These are phyloP conservation scores for Ogataea glucozyma DNA, from an alignment of 805 yeast species.

Conservation along the genomic window DNA sequence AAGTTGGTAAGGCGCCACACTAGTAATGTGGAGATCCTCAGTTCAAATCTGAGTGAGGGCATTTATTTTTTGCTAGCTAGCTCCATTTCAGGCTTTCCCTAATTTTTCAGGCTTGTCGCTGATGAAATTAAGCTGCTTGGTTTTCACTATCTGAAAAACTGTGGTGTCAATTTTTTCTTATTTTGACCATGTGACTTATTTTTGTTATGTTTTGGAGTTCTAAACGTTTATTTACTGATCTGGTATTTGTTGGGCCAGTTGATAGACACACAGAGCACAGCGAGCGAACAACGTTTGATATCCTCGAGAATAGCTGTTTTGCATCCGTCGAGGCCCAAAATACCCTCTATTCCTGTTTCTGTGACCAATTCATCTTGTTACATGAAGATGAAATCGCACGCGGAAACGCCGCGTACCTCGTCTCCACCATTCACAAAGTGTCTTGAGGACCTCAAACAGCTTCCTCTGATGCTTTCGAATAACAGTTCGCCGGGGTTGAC, in stretches of 20 bases:
- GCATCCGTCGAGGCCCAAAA: too few relatives aligned
- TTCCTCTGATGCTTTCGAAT: slow-evolving; percentile 17
- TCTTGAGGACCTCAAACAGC: slow-evolving; percentile 11
- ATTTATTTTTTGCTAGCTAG: slow-evolving; percentile 16
- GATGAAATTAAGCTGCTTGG: too few relatives aligned
- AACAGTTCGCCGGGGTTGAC: slow-evolving; percentile 2
- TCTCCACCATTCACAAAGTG: background rate
- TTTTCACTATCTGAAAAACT: background rate
- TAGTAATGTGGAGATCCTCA: slow-evolving; percentile 39
- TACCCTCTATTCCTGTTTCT: too few relatives aligned
- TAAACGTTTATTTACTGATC: background rate
- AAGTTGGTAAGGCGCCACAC: slow-evolving; percentile 40
- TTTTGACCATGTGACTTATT: slow-evolving; percentile 3
- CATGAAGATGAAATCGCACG: background rate
- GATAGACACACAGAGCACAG: too few relatives aligned
- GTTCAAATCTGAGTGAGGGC: slow-evolving; percentile 39
- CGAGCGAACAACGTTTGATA: too few relatives aligned
- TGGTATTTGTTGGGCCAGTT: too few relatives aligned
- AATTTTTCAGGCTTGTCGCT: background rate
- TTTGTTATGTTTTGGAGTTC: slow-evolving; percentile 1
- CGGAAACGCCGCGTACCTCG: background rate
- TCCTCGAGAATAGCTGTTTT: too few relatives aligned
- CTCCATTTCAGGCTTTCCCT: background rate
- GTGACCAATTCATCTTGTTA: too few relatives aligned
- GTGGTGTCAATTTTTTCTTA: slow-evolving; percentile 4